Conservation (phyloP, 257 asterid genomes). For the Solanum etuberosum region DNA sequence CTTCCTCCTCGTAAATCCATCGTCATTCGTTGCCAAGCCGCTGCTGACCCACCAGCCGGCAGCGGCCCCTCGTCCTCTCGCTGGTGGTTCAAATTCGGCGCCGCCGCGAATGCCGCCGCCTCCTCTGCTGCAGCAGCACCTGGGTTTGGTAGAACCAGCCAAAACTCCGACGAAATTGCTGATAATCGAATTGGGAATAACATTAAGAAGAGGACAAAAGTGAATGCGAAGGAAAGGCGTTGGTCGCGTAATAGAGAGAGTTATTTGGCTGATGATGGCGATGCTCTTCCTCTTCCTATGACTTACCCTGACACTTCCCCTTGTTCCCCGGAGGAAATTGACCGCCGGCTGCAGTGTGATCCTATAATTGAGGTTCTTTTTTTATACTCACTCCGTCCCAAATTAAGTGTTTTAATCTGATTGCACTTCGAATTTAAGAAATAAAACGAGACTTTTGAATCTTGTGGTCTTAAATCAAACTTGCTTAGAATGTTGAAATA, state of each 20-base stretch:
- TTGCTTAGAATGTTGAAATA: too few relatives aligned
- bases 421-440: too few relatives aligned
- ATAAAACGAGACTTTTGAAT: too few relatives aligned
- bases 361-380: slow-evolving; percentile 37
- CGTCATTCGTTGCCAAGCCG: slow-evolving; percentile 24
- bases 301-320: slow-evolving; percentile 63
- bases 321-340: slow-evolving; percentile 52
- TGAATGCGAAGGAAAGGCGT: slow-evolving; percentile 48
- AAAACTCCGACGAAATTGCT: slow-evolving; percentile 14
- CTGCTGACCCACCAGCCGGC: slow-evolving; percentile 26
- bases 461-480: too few relatives aligned
- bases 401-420: too few relatives aligned
- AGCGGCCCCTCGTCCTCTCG: slow-evolving; percentile 21
- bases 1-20: slow-evolving; percentile 1
- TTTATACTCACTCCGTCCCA: too few relatives aligned
- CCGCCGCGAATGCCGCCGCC: slow-evolving; percentile 25
- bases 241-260: slow-evolving; percentile 85
- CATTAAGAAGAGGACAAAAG: slow-evolving; percentile 24
- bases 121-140: slow-evolving; percentile 7
- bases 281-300: slow-evolving; percentile 82
- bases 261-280: slow-evolving; percentile 54
- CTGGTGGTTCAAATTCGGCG: slow-evolving; percentile 28
- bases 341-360: slow-evolving; percentile 61
- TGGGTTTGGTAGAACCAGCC: slow-evolving; percentile 20
- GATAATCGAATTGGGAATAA: slow-evolving; percentile 8